phyloP scores from a whole-genome alignment of 352 stramenopile genomes.

The Globisporangium ultimum region DNA sequence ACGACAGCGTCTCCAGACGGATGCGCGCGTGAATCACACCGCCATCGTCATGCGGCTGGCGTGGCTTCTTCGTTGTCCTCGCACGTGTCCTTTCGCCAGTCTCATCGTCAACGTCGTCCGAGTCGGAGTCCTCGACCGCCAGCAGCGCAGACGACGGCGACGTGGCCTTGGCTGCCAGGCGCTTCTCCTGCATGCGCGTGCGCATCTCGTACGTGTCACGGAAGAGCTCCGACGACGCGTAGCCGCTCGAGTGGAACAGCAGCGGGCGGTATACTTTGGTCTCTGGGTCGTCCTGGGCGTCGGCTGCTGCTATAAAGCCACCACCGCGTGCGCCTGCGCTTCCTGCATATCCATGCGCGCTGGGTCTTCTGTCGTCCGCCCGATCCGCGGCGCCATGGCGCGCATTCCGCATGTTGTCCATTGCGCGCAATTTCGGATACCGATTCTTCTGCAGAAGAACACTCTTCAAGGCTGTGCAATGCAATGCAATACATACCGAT shows the following conservation, averaged over 20 bases:
- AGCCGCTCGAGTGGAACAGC: conserved; percentile 76
- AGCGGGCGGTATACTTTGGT: conserved; percentile 71
- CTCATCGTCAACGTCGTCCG: not conserved
- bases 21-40: conserved; percentile 43
- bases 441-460: no score
- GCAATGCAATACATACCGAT: no score
- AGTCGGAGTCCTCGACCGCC: not conserved
- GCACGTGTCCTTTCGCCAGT: conserved; percentile 4
- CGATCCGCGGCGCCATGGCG: no score
- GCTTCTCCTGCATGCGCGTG: conserved; percentile 33
- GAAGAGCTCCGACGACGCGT: conserved; percentile 79
- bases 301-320: not conserved
- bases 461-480: no score
- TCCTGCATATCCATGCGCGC: no score
- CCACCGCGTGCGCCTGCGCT: not conserved
- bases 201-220: conserved; percentile 81
- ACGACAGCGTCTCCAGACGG: conserved; percentile 78
- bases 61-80: conserved; percentile 19
- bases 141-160: conserved; percentile 26
- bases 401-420: no score
- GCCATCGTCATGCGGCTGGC: not conserved
- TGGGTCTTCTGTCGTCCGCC: not conserved
- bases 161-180: not conserved
- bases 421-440: no score
- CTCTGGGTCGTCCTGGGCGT: conserved; percentile 28